Percentiles rank a stretch among this genome's conserved stretches.
phyloP scores from a whole-genome alignment of 2,329 filamentous ascomycete species.

The Zasmidium citrigriseum region DNA sequence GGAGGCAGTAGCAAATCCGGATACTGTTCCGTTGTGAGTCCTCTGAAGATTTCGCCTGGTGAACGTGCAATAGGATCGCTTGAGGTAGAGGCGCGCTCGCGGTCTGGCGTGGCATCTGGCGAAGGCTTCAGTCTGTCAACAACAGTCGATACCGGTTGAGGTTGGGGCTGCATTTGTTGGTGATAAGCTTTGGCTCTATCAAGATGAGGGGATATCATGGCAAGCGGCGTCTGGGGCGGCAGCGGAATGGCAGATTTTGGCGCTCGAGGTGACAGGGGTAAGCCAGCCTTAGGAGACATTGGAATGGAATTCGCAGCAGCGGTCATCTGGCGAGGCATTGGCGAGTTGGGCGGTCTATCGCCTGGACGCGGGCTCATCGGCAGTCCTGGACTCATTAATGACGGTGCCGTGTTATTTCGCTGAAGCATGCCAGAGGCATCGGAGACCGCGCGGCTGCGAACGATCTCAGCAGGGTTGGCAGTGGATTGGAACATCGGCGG shows the following conservation, averaged over 20 bases:
- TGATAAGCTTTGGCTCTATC: slow-evolving; percentile 41
- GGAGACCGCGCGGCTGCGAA: slow-evolving; percentile 29
- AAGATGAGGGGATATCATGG: slow-evolving; percentile 57
- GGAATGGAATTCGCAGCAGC: slow-evolving; percentile 64
- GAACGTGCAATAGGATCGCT: slow-evolving; percentile 27
- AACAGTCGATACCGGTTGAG: slow-evolving; percentile 16
- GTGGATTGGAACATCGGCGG: slow-evolving; percentile 18
- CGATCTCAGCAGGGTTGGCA: slow-evolving; percentile 28
- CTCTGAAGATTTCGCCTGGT: slow-evolving; percentile 65
- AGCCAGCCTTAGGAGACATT: slow-evolving; percentile 61
- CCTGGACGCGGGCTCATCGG: slow-evolving; percentile 63
- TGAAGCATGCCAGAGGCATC: slow-evolving; percentile 27
- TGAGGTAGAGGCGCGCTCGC: slow-evolving; percentile 27
- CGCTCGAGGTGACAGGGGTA: slow-evolving; percentile 70
- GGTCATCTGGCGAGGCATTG: slow-evolving; percentile 58
- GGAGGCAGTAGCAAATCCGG: slow-evolving; percentile 83
- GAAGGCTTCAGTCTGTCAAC: slow-evolving; percentile 27
- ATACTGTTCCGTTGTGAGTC: slow-evolving; percentile 81
- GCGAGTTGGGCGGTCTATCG: slow-evolving; percentile 61
- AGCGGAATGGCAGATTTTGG: slow-evolving; percentile 73
- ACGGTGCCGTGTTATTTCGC: slow-evolving; percentile 41
- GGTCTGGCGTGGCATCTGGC: slow-evolving; percentile 26
- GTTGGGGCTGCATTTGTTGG: slow-evolving; percentile 26
- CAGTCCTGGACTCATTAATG: slow-evolving; percentile 60
- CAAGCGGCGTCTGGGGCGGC: slow-evolving; percentile 67